A percentile compares a stretch with the other conserved stretches of the same genome.
Evolutionary conservation across 768 basidiomycete species (phyloP).

Genomic region (Hirschioporus abietinus): DNA sequence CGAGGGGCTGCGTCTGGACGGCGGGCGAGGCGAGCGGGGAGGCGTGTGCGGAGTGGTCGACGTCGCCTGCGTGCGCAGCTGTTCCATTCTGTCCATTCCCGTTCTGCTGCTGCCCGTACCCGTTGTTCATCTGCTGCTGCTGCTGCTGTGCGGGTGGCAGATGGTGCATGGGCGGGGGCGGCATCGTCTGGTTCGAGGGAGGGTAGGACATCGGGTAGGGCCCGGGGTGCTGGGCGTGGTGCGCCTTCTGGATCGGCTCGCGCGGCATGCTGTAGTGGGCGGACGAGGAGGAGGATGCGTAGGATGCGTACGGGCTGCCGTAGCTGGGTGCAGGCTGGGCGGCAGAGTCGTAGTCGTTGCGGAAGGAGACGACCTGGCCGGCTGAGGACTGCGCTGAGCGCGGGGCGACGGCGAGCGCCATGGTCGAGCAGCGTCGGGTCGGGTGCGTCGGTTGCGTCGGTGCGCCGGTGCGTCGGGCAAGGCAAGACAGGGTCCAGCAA

Average conservation of each 20-base stretch:
- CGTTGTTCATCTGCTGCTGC: neutral
- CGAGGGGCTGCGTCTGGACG: neutral
- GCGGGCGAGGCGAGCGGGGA: neutral
- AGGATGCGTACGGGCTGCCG: neutral
- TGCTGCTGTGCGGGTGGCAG: neutral
- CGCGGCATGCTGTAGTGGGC: neutral
- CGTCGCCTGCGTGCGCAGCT: neutral
- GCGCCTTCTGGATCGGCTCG: neutral
- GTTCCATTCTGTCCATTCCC: slow-evolving; percentile 1
- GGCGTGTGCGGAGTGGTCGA: neutral
- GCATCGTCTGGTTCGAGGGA: neutral
- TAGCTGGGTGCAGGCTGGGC: neutral
- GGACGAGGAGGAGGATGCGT: neutral
- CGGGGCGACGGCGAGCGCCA: neutral
- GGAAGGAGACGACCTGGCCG: neutral
- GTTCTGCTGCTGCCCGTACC: neutral
- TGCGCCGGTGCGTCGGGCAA: neutral
- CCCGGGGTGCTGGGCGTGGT: neutral
- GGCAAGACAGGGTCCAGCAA: neutral
- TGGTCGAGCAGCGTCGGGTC: neutral
- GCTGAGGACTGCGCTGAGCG: neutral
- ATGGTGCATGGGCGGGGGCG: neutral
- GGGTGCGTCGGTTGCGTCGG: neutral
- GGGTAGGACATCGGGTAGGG: neutral
- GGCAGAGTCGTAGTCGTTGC: neutral